Base-by-base conservation (phyloP, 75 land plant species). In the Selaginella tamariscina region DNA sequence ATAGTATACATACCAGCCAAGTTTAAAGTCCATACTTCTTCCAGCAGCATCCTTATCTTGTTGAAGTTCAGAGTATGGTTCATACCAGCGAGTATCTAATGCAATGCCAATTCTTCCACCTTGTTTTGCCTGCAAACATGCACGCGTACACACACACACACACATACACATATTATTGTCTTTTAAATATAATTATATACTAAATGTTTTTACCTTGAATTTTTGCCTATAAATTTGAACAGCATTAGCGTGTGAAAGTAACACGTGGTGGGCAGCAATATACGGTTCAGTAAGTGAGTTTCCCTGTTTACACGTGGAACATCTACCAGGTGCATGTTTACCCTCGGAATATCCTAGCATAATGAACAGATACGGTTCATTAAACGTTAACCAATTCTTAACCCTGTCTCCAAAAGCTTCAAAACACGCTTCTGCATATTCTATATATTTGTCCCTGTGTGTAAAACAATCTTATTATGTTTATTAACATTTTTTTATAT, bases 1-100 rank as follows among this genome's bases (percentile, higher is more conserved):
- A n/a, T n/a, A n/a, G n/a, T n/a, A n/a, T n/a, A 32, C 73, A 72
- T 80, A 86, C 89, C 93, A 86, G 70, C 89, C 89, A 26, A 88
- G 67, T 32, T 56, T 75, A 73, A 88, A 88, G 63, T 86, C 89
- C 69, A 80, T 33, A 8, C 86, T 86, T 74, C 93, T 82, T 1
- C 56, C 29, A 27, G 87, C 85, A 56, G 89, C 93, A 31, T 73
- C 85, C 20, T 39, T 71, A 56, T 88, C 89, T 71, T 86, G 86
- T n/a, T 70, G 54, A 21, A 63, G 24, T 49, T 78, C 76, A 5
- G 86, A 67, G 1, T 73, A 27, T 9, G 93, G 93, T 68, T 88
- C 85, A 64, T 82, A 86, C 93, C 93, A 88, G 64, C 77, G 78
- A 31, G 81, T 72, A 78, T 86, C 84, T 8, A 88, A 63, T 31